These are phyloP conservation scores for Debaryomyces tyrocola DNA, from an alignment of 805 yeast genomes.

Conservation along the genomic window DNA sequence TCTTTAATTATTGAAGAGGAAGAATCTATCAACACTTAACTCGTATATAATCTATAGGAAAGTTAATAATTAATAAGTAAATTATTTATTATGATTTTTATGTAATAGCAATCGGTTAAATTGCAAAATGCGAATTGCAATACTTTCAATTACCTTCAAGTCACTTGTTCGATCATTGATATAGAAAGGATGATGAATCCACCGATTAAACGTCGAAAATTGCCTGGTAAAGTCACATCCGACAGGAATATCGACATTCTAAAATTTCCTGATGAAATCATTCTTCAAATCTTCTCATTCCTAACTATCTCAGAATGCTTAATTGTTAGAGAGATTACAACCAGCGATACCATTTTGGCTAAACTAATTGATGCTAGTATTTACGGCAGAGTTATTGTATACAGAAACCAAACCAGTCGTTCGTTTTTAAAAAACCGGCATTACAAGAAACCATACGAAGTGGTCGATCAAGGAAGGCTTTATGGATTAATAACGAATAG, in stretches of 20 bases:
- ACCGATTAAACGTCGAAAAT: too few species aligned
- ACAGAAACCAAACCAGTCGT: slow-evolving; percentile 4
- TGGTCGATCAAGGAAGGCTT: neutral
- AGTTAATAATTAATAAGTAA: neutral
- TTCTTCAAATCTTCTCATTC: slow-evolving; percentile 9
- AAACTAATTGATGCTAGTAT: slow-evolving; percentile 6
- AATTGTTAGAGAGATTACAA: neutral
- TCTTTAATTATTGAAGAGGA: slow-evolving; percentile 1
- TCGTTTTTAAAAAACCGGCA: slow-evolving; percentile 6
- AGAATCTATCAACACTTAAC: neutral
- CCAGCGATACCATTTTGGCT: neutral
- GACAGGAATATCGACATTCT: neutral
- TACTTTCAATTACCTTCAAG: too few species aligned
- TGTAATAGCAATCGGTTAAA: neutral
- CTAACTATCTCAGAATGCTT: slow-evolving; percentile 10
- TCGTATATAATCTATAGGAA: neutral
- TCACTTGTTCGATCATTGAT: too few species aligned
- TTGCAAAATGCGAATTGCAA: too few species aligned
- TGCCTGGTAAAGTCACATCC: too few species aligned
- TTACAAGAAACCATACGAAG: neutral
- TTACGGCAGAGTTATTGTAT: slow-evolving; percentile 11
- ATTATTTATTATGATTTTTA: slow-evolving; percentile 1
- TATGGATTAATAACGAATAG: neutral
- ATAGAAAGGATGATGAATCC: too few species aligned
- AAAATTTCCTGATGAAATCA: slow-evolving; percentile 10